phyloP scores from a whole-genome alignment of 495 filamentous ascomycete genomes.

The Aspergillus incahuasiensis region DNA sequence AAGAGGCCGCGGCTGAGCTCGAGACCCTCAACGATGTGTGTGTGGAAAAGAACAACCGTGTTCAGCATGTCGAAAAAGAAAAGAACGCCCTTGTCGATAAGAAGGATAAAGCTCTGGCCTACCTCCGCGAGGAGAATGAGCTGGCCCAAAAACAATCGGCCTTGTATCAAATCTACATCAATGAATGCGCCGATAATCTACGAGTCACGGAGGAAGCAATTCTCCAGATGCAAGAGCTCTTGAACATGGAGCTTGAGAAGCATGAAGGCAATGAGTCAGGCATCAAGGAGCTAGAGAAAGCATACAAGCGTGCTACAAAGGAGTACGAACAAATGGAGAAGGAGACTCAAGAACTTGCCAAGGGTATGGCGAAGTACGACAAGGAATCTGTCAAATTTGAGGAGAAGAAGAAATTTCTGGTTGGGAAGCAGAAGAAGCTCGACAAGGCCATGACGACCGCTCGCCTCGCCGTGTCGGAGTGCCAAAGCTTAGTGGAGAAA shows the following conservation, averaged over 20 bases:
- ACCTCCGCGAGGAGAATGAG: slow-evolving; percentile 89
- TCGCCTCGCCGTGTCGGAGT: slow-evolving; percentile 65
- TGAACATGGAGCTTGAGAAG: slow-evolving; percentile 86
- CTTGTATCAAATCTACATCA: slow-evolving; percentile 85
- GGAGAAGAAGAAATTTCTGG: slow-evolving; percentile 91
- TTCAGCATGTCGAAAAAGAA: slow-evolving; percentile 98
- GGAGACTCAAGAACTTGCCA: slow-evolving; percentile 69
- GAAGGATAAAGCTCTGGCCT: slow-evolving; percentile 89
- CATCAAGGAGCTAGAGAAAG: slow-evolving; percentile 84
- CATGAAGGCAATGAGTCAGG: slow-evolving; percentile 86
- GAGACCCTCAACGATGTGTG: slow-evolving; percentile 93
- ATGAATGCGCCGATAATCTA: slow-evolving; percentile 81
- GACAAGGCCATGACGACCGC: slow-evolving; percentile 78
- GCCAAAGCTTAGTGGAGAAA: slow-evolving; percentile 71
- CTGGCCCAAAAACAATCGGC: slow-evolving; percentile 80
- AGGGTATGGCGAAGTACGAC: slow-evolving; percentile 88
- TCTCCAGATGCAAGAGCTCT: slow-evolving; percentile 77
- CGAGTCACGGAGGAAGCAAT: slow-evolving; percentile 88
- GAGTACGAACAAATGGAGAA: slow-evolving; percentile 82
- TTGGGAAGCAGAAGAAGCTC: slow-evolving; percentile 86
- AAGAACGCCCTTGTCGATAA: slow-evolving; percentile 88
- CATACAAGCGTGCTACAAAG: slow-evolving; percentile 73
- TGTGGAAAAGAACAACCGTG: slow-evolving; percentile 85
- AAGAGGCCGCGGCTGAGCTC: slow-evolving; percentile 83
- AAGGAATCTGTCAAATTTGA: slow-evolving; percentile 96